These are phyloP conservation scores for Cocos nucifera DNA, from an alignment of 176 grass and related monocot species.

Conservation along the genomic window DNA sequence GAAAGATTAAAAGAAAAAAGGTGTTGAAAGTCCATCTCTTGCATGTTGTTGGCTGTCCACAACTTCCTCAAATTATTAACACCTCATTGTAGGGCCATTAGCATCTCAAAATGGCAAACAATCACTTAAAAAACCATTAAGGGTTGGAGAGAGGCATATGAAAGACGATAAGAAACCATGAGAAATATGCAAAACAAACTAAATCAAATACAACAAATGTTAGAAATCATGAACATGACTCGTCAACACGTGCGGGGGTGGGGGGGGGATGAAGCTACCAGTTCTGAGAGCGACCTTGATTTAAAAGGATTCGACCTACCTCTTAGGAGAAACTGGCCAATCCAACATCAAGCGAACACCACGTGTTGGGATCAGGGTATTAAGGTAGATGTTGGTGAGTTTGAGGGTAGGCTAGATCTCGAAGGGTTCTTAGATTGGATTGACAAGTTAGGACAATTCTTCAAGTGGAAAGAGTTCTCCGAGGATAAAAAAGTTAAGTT, in stretches of 20 bases:
- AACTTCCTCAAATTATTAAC: too few relatives aligned
- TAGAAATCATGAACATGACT: background rate
- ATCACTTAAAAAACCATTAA: background rate
- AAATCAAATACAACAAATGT: background rate
- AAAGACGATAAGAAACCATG: background rate
- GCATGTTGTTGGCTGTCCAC: too few relatives aligned
- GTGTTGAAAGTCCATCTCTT: too few relatives aligned
- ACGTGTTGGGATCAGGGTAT: background rate
- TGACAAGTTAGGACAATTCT: background rate
- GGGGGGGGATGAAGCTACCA: background rate
- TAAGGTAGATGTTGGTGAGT: too few relatives aligned
- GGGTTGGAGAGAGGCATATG: background rate
- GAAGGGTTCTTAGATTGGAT: background rate
- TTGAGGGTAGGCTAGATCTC: background rate
- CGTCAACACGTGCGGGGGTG: background rate
- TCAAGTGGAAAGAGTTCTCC: background rate
- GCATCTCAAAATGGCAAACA: background rate
- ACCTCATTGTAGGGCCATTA: too few relatives aligned
- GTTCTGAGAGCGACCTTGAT: background rate
- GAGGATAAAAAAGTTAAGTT: background rate
- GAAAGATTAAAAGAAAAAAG: too few relatives aligned
- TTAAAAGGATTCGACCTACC: background rate
- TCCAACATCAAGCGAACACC: background rate
- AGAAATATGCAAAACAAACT: background rate
- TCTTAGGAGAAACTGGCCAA: too few relatives aligned